Evolutionary conservation across 2,329 filamentous ascomycete genomes (phyloP).

Genomic region (Trichoderma afroharzianum): DNA sequence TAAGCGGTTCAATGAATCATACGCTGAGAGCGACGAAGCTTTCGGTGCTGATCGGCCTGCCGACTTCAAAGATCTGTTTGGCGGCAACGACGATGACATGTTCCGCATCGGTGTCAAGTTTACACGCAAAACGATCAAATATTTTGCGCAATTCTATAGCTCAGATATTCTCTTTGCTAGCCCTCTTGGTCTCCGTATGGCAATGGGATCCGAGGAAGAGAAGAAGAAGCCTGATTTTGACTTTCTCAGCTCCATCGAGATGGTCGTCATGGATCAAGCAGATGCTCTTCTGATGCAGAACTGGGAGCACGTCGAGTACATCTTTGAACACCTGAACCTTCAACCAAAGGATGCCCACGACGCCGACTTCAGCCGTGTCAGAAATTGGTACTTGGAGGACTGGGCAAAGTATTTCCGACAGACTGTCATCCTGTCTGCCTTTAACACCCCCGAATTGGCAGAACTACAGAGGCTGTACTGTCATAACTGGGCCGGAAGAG

Average conservation of each 20-base stretch:
- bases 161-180: constrained; percentile 93
- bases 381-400: constrained; percentile 89
- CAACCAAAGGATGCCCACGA: constrained; percentile 87
- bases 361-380: constrained; percentile 88
- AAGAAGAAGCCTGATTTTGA: constrained; percentile 69
- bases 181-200: constrained; percentile 83
- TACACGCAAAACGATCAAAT: constrained; percentile 92
- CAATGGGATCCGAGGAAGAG: constrained; percentile 74
- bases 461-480: constrained; percentile 72
- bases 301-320: constrained; percentile 92
- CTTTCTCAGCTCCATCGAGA: constrained; percentile 89
- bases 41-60: constrained; percentile 73
- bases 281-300: constrained; percentile 97
- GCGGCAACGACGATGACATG: constrained; percentile 95
- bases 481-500: constrained; percentile 75
- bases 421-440: constrained; percentile 76
- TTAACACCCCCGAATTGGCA: constrained; percentile 84
- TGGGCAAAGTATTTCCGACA: constrained; percentile 79
- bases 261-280: constrained; percentile 86
- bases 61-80: constrained; percentile 86
- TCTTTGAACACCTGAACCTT: constrained; percentile 86
- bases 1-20: constrained; percentile 85
- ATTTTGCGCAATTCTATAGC: constrained; percentile 92
- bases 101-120: constrained; percentile 96
- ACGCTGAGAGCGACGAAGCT: constrained; percentile 60